These are phyloP conservation scores for Pochonia chlamydosporia DNA, from an alignment of 2,329 filamentous ascomycete genomes.

Conservation along the genomic window DNA sequence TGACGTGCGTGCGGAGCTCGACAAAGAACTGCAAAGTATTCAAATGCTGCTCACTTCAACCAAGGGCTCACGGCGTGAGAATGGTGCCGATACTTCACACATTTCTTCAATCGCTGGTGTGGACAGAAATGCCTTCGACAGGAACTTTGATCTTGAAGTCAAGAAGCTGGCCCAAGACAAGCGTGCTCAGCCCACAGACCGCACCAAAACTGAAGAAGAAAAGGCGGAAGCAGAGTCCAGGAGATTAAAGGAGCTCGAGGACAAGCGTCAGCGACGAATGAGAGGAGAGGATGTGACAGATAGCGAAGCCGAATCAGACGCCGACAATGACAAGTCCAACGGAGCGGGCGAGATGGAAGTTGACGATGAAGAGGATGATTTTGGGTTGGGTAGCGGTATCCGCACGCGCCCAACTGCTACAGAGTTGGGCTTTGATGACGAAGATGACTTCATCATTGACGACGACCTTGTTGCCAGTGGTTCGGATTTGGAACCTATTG, in stretches of 20 bases:
- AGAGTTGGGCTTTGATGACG: conserved; percentile 76
- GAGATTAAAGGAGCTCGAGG: conserved; percentile 73
- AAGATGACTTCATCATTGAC: conserved; percentile 90
- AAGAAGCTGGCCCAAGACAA: conserved; percentile 79
- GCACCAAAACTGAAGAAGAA: conserved; percentile 89
- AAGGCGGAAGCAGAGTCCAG: conserved; percentile 70
- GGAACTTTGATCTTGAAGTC: conserved; percentile 80
- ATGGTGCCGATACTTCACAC: conserved; percentile 16
- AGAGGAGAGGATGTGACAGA: conserved; percentile 68
- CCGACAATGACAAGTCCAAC: conserved; percentile 29
- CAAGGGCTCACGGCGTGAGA: conserved; percentile 32
- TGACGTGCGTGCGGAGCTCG: conserved; percentile 75
- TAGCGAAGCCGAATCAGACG: conserved; percentile 51
- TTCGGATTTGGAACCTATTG: conserved; percentile 58
- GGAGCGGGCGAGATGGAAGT: conserved; percentile 28
- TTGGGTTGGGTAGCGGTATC: conserved; percentile 55
- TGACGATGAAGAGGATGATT: conserved; percentile 44
- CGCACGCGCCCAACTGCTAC: conserved; percentile 50
- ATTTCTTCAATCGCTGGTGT: conserved; percentile 39
- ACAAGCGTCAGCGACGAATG: conserved; percentile 80
- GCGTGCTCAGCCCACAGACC: conserved; percentile 76
- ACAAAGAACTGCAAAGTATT: conserved; percentile 75
- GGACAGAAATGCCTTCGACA: conserved; percentile 66
- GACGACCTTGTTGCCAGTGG: conserved; percentile 81
- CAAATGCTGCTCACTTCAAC: conserved; percentile 60